Conservation (phyloP, 768 basidiomycete species). For the Leccinum arenicola region DNA sequence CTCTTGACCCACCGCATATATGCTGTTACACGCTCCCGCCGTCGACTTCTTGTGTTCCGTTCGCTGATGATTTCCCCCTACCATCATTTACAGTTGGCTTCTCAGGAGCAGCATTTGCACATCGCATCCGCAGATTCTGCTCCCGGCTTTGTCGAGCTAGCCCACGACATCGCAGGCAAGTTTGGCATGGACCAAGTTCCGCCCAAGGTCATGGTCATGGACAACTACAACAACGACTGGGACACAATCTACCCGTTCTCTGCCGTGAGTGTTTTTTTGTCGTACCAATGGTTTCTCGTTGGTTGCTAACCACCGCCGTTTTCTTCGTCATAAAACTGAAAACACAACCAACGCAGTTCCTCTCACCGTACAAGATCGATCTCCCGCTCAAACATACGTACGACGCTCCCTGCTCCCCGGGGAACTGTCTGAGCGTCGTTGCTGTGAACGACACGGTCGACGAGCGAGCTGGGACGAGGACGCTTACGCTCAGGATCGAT, state of each 20-base stretch:
- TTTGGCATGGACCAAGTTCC: conserved; percentile 49
- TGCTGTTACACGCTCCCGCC: background rate
- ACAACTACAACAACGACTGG: conserved; percentile 85
- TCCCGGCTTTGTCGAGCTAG: conserved; percentile 67
- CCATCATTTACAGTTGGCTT: conserved; percentile 53
- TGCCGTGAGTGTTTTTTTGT: conserved; percentile 41
- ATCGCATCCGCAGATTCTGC: conserved; percentile 81
- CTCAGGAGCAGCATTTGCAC: conserved; percentile 70
- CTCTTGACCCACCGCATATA: too few relatives aligned
- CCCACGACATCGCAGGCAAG: conserved; percentile 52
- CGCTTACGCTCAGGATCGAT: conserved; percentile 62
- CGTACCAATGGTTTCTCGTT: background rate
- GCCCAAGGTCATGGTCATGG: conserved; percentile 53
- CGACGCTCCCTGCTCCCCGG: conserved; percentile 46
- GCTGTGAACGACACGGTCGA: conserved; percentile 59
- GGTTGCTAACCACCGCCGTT: background rate
- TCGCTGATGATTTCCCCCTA: conserved; percentile 1
- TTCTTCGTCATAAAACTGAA: background rate
- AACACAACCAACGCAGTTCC: conserved; percentile 48
- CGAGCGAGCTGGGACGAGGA: conserved; percentile 57
- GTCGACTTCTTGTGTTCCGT: background rate
- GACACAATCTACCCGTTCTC: conserved; percentile 83
- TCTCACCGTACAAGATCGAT: conserved; percentile 79
- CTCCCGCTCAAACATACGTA: conserved; percentile 51
- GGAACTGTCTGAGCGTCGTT: conserved; percentile 48